Conservation (phyloP, 2,329 filamentous ascomycete genomes). For the Trichoderma harzianum region DNA sequence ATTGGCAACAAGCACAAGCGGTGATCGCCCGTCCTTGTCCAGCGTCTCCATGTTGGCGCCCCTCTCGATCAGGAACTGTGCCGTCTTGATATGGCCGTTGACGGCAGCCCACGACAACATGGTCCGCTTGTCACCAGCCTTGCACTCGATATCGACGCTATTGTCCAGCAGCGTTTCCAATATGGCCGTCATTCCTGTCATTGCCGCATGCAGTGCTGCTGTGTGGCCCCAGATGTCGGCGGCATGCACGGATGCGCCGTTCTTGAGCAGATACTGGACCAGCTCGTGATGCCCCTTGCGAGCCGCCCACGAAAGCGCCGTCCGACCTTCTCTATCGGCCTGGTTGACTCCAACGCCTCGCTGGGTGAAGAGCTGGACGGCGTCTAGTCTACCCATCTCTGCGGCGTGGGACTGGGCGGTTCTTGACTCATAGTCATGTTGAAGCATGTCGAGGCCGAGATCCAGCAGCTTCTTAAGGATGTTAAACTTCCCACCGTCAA, state of each 20-base stretch:
- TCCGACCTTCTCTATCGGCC: not conserved
- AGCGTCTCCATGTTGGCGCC: not conserved
- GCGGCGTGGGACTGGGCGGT: not conserved
- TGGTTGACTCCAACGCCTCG: not conserved
- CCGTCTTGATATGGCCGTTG: not conserved
- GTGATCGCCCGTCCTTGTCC: slow-evolving; percentile 3
- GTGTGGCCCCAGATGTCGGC: not conserved
- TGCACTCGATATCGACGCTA: not conserved
- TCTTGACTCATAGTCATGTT: not conserved
- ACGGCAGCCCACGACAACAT: slow-evolving; percentile 3
- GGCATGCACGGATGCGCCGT: not conserved
- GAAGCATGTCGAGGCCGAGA: not conserved
- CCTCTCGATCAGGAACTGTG: not conserved
- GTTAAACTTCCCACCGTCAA: not conserved
- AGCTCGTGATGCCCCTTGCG: not conserved
- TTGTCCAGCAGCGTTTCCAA: not conserved
- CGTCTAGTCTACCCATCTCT: not conserved
- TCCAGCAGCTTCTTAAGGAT: not conserved
- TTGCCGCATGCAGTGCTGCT: not conserved
- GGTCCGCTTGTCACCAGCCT: not conserved
- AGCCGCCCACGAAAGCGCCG: slow-evolving; percentile 5
- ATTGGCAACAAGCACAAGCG: not conserved
- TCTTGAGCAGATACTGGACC: not conserved
- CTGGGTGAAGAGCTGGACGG: not conserved
- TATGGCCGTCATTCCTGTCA: not conserved